Evolutionary conservation across 306 rosid genomes (phyloP).

Genomic region (Sophora flavescens): DNA sequence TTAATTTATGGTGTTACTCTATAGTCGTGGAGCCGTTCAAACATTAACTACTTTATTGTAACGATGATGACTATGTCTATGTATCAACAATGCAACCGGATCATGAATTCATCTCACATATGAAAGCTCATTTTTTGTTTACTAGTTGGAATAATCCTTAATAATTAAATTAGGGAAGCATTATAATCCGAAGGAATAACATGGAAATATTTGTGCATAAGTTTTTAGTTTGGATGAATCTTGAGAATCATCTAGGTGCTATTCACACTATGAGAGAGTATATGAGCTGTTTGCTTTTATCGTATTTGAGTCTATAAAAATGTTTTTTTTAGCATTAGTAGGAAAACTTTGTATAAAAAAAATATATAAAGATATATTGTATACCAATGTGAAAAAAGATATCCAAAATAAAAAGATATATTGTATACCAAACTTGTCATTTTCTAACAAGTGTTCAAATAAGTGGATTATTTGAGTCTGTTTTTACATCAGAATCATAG

Average conservation of each 20-base stretch:
- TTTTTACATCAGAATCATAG: too few relatives aligned
- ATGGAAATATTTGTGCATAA: not conserved
- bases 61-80: constrained; percentile 31
- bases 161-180: not conserved
- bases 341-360: too few relatives aligned
- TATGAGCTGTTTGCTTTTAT: not conserved
- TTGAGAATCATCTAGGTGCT: not conserved
- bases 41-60: not conserved
- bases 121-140: constrained; percentile 20
- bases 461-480: not conserved
- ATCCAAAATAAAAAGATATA: too few relatives aligned
- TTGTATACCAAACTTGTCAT: too few relatives aligned
- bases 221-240: not conserved
- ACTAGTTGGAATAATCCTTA: constrained; percentile 20
- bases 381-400: too few relatives aligned
- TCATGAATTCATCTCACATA: not conserved
- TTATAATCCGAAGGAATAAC: not conserved
- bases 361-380: too few relatives aligned
- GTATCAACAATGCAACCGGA: constrained; percentile 38
- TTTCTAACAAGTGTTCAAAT: too few relatives aligned
- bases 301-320: too few relatives aligned
- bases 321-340: too few relatives aligned
- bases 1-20: constrained; percentile 23
- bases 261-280: not conserved
- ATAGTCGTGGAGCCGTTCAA: not conserved